Conservation (phyloP, 148 eudicot genomes). For the Polygonum maritimum region DNA sequence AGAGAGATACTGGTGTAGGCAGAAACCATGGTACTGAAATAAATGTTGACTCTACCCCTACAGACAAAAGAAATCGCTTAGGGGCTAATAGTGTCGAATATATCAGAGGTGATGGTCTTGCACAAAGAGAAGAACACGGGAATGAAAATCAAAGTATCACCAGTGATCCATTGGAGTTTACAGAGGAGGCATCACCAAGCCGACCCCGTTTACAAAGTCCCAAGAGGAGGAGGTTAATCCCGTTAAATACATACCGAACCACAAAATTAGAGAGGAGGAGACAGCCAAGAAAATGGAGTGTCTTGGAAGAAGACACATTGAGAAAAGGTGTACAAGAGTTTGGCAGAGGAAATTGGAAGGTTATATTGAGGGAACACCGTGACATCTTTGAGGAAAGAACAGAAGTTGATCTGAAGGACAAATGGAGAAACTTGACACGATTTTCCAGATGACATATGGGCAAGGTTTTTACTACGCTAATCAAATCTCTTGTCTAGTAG, state of each 20-base stretch:
- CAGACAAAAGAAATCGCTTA: background rate
- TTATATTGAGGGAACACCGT: constrained; percentile 24
- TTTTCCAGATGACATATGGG: background rate
- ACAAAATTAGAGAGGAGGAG: constrained; percentile 26
- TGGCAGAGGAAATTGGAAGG: constrained; percentile 65
- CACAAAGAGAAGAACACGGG: background rate
- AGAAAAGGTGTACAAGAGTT: constrained; percentile 53
- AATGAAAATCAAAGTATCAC: constrained; percentile 10
- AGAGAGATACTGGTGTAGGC: background rate
- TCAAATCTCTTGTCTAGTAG: background rate
- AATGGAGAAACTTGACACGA: constrained; percentile 67
- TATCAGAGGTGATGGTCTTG: background rate
- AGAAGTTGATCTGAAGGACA: constrained; percentile 77
- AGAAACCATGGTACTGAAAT: background rate
- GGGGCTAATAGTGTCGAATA: background rate
- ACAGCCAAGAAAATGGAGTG: constrained; percentile 42
- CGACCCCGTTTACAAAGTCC: constrained; percentile 36
- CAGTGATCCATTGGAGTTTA: background rate
- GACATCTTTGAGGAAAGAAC: constrained; percentile 54
- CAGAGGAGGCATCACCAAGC: constrained; percentile 21
- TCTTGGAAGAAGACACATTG: constrained; percentile 61
- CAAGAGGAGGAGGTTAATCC: constrained; percentile 25
- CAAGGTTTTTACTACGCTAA: background rate
- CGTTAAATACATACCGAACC: constrained; percentile 21
- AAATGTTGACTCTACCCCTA: background rate